Evolutionary conservation across 257 asterid genomes (phyloP), one percentile per base, ranked within the genome.

Genomic region (Ballota nigra): DNA sequence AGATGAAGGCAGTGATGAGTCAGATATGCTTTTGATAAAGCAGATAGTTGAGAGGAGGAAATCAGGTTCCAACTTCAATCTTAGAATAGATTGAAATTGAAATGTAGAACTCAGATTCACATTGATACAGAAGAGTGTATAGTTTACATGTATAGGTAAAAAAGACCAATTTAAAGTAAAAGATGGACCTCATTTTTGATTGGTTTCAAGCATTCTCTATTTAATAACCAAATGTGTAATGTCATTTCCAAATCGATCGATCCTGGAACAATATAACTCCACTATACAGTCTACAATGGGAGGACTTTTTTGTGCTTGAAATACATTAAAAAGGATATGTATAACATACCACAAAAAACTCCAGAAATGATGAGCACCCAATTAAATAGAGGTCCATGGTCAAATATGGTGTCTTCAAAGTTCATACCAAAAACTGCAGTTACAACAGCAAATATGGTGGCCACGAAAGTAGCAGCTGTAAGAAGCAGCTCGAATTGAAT

Each of bases 361-460:
- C 96, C 96, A 29, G 86, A 77, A 51, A 92, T 15, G 19, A 81
- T 16, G 31, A 95, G 83, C 33, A 92, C 96, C 97, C 99, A 92
- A 61, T 86, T 78, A 68, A 95, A 95, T 9, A 86, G 79, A 10
- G 90, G 73, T 11, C 94, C 96, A 10, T 78, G 76, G 4, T 84
- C 69, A 26, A 95, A 95, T 8, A 90, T 57, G 0, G 92, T 47
- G 63, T 89, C 83, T 16, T 92, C 80, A 41, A 95, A 83, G 83
- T 95, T 95, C 98, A 88, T 95, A 31, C 99, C 99, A 33, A 89
- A 95, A 52, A 92, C 84, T 7, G 90, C 99, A n/a, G 99, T 84
- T 72, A 95, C 99, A 12, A 89, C 96, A 51, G 96, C 86, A 72
- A 92, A 95, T 60, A 89, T 59, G 20, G 98, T 83, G 23, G 96